A percentile compares a stretch with the other conserved stretches of the same genome.
phyloP scores from a whole-genome alignment of 345 rosid genomes.

The Pistacia atlantica region DNA sequence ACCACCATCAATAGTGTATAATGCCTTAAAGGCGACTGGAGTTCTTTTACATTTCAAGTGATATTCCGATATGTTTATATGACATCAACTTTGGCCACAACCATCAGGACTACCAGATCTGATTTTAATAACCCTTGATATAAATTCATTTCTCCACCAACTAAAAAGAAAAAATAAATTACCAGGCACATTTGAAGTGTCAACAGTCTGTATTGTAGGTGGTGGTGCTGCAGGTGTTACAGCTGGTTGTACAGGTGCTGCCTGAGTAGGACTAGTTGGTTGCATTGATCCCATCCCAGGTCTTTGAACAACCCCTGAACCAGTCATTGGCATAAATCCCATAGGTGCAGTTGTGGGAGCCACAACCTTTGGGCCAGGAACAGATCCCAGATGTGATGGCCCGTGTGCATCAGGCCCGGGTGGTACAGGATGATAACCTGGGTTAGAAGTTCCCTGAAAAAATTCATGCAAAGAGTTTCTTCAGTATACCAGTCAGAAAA shows the following conservation, averaged over 20 bases:
- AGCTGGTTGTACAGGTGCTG: conserved; percentile 56
- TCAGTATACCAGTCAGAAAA: conserved; percentile 12
- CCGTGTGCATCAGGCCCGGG: conserved; percentile 55
- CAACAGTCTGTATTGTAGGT: conserved; percentile 89
- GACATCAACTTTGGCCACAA: neutral
- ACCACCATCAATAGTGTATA: neutral
- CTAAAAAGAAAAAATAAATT: conserved; percentile 7
- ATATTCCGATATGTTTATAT: neutral
- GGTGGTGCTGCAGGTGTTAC: conserved; percentile 73
- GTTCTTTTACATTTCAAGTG: neutral
- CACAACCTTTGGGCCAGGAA: conserved; percentile 54
- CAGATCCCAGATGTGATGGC: conserved; percentile 52
- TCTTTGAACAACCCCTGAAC: conserved; percentile 63
- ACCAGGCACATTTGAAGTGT: conserved; percentile 92
- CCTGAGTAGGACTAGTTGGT: conserved; percentile 61
- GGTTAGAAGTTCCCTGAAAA: conserved; percentile 60
- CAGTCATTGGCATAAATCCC: conserved; percentile 71
- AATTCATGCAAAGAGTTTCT: conserved; percentile 18
- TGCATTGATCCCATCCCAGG: conserved; percentile 68
- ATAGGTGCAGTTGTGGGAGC: conserved; percentile 53
- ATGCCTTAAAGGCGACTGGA: neutral
- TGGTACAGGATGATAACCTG: conserved; percentile 55
- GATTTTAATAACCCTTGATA: neutral
- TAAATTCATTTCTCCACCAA: neutral
- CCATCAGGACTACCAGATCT: neutral